Conservation (phyloP, 2,329 filamentous ascomycete species). For the Microsporum canis region DNA sequence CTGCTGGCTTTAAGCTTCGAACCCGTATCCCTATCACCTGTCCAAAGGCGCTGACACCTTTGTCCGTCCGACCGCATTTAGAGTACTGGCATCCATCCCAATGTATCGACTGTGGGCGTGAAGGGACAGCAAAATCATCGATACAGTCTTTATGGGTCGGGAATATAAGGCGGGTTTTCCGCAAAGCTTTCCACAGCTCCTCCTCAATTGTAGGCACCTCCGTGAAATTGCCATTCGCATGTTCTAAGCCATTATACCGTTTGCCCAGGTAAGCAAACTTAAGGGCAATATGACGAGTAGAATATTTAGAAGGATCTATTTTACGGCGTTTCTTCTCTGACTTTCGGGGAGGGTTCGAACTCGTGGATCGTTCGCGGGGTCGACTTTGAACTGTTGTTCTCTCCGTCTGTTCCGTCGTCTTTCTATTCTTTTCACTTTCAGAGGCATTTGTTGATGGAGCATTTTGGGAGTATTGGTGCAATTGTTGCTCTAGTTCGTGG, state of each 20-base stretch:
- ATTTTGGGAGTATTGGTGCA: slow-evolving; percentile 35
- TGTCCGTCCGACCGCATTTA: slow-evolving; percentile 88
- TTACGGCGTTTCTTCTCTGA: slow-evolving; percentile 38
- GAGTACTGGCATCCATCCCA: slow-evolving; percentile 83
- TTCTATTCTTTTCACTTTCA: slow-evolving; percentile 14
- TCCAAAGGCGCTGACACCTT: slow-evolving; percentile 90
- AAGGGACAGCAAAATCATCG: slow-evolving; percentile 10
- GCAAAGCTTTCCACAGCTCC: slow-evolving; percentile 82
- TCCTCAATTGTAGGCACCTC: slow-evolving; percentile 78
- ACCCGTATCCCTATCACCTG: slow-evolving; percentile 82
- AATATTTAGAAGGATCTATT: slow-evolving; percentile 71
- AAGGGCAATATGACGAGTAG: slow-evolving; percentile 72
- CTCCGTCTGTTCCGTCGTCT: slow-evolving; percentile 1
- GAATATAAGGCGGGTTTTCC: slow-evolving; percentile 70
- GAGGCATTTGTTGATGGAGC: slow-evolving; percentile 24
- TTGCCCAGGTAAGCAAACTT: slow-evolving; percentile 91
- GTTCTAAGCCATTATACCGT: slow-evolving; percentile 86
- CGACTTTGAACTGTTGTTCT: not conserved
- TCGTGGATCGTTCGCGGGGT: slow-evolving; percentile 14
- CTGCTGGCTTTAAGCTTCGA: slow-evolving; percentile 61
- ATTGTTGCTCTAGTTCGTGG: slow-evolving; percentile 53
- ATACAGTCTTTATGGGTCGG: slow-evolving; percentile 38
- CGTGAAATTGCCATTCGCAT: slow-evolving; percentile 58
- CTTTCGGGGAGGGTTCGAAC: slow-evolving; percentile 19
- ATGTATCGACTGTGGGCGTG: slow-evolving; percentile 43